A percentile compares a stretch with the other conserved stretches of the same genome.
Conservation (phyloP, 169 alveolate species). For the Plasmodium gaboni region DNA sequence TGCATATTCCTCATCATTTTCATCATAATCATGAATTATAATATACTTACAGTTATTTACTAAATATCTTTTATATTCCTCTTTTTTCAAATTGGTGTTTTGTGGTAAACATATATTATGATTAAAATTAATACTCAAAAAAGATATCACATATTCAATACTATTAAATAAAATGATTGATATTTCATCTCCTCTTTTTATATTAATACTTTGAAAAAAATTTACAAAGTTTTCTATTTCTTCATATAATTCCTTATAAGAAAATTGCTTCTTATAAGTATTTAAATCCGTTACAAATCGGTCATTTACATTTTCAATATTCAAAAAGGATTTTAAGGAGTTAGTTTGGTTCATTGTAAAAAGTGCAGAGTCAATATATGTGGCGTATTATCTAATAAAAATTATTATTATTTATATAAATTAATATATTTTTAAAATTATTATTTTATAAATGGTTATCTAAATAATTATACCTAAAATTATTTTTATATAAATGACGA, state of each 20-base stretch:
- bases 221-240: constrained; percentile 27
- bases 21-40: constrained; percentile 73
- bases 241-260: constrained; percentile 36
- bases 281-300: constrained; percentile 43
- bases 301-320: constrained; percentile 46
- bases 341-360: constrained; percentile 9
- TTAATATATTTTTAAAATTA: no score
- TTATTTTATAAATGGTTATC: no score
- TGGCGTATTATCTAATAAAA: no score
- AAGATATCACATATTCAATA: constrained; percentile 53
- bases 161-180: constrained; percentile 62
- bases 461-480: no score
- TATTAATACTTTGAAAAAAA: constrained; percentile 35
- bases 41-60: constrained; percentile 70
- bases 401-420: no score
- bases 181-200: constrained; percentile 31
- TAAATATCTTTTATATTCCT: constrained; percentile 42
- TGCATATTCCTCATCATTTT: constrained; percentile 18
- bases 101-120: constrained; percentile 50
- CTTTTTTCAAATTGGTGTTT: constrained; percentile 71
- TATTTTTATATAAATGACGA: no score
- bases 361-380: no score
- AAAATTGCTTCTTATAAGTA: constrained; percentile 33
- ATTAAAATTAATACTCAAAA: constrained; percentile 46
- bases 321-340: constrained; percentile 18